Evolutionary conservation across 495 filamentous ascomycete genomes (phyloP).

Genomic region (Echria macrotheca): DNA sequence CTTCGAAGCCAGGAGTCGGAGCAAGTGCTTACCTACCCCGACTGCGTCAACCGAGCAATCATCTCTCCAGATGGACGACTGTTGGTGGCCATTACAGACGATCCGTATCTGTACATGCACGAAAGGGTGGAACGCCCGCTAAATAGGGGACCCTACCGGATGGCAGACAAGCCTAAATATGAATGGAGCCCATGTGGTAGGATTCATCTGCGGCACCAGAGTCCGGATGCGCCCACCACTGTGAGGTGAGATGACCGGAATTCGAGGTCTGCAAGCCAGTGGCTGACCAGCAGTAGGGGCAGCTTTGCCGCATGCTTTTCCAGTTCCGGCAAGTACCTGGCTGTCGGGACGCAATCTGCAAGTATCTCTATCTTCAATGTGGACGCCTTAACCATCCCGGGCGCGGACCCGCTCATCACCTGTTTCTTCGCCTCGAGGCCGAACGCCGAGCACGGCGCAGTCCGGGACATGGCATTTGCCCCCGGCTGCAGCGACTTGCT

Average conservation of each 20-base stretch:
- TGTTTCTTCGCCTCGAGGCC: conserved; percentile 54
- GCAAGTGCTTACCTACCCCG: conserved; percentile 63
- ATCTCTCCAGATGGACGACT: conserved; percentile 83
- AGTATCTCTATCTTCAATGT: conserved; percentile 49
- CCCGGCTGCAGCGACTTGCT: conserved; percentile 87
- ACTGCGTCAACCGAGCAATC: conserved; percentile 84
- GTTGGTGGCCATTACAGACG: conserved; percentile 80
- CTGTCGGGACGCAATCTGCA: conserved; percentile 54
- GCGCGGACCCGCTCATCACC: conserved; percentile 36
- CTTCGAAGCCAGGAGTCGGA: conserved; percentile 49
- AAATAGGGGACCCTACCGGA: conserved; percentile 3
- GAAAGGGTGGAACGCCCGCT: conserved; percentile 26
- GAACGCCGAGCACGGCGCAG: conserved; percentile 61
- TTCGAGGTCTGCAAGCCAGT: neutral
- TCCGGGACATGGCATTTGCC: conserved; percentile 86
- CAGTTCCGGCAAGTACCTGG: conserved; percentile 44
- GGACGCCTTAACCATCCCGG: conserved; percentile 29
- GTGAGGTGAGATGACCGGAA: conserved; percentile 20
- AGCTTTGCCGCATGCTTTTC: conserved; percentile 54
- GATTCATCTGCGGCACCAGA: conserved; percentile 47
- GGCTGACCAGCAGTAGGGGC: conserved; percentile 33
- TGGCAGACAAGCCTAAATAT: conserved; percentile 14
- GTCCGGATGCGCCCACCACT: conserved; percentile 37
- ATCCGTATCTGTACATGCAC: conserved; percentile 78
- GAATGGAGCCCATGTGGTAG: conserved; percentile 38